Evolutionary conservation across 371 early-diverging fungal species (phyloP).

Genomic region (Vairimorpha necatrix): DNA sequence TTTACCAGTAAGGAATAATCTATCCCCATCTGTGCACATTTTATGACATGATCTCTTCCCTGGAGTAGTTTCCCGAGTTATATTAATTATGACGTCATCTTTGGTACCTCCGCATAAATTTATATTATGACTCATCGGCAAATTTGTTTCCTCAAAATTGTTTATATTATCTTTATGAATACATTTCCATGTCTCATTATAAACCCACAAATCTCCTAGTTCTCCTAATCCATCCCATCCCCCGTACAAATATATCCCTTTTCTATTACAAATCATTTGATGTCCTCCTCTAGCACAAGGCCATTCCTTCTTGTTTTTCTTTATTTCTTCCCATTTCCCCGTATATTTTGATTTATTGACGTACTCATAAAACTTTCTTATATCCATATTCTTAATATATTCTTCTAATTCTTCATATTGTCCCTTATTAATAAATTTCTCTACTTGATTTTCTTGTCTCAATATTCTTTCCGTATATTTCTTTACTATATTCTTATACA

Average conservation of each 20-base stretch:
- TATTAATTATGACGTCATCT: neutral
- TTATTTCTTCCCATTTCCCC: neutral
- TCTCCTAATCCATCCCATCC: conserved; percentile 85
- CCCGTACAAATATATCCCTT: conserved; percentile 76
- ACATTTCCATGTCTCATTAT: conserved; percentile 53
- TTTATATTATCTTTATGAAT: neutral
- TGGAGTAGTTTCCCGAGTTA: conserved; percentile 64
- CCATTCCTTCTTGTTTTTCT: conserved; percentile 8
- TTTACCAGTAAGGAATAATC: conserved; percentile 75
- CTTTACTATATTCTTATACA: neutral
- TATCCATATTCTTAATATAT: neutral
- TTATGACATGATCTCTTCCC: conserved; percentile 81
- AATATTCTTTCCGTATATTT: neutral
- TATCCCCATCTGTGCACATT: conserved; percentile 70
- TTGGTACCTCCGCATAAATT: neutral
- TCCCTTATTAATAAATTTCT: neutral
- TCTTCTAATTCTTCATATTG: neutral
- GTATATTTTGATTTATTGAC: neutral
- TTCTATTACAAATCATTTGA: conserved; percentile 79
- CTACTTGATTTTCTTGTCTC: neutral
- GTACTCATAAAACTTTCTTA: conserved; percentile 11
- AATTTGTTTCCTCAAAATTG: neutral
- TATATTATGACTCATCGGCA: neutral
- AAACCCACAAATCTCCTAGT: conserved; percentile 81
- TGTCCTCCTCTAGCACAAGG: conserved; percentile 79